Conservation (phyloP, 1,139 yeast species). For the Debaryomycetaceae sp. region DNA sequence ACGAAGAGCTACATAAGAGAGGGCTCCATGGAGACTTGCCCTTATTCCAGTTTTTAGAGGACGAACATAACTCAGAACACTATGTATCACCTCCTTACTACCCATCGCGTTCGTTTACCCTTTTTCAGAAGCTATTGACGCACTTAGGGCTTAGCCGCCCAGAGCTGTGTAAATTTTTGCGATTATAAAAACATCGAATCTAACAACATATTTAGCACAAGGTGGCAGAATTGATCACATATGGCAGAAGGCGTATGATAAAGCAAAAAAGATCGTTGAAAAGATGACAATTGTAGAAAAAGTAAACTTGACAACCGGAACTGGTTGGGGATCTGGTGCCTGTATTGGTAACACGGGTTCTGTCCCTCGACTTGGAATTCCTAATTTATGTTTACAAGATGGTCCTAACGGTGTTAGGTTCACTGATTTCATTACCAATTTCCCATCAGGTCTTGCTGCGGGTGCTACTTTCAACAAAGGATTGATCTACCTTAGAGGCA, state of each 20-base stretch:
- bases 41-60: constrained; percentile 23
- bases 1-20: constrained; percentile 19
- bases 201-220: constrained; percentile 19
- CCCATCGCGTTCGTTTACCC: constrained; percentile 33
- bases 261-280: constrained; percentile 50
- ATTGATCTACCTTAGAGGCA: constrained; percentile 51
- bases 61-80: constrained; percentile 6
- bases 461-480: constrained; percentile 58
- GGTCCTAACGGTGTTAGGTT: constrained; percentile 63
- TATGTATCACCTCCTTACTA: constrained; percentile 15
- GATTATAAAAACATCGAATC: constrained; percentile 1
- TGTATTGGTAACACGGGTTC: constrained; percentile 65
- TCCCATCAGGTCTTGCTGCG: constrained; percentile 58
- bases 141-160: constrained; percentile 1
- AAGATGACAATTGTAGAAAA: constrained; percentile 58
- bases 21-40: constrained; percentile 37
- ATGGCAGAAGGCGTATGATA: constrained; percentile 57
- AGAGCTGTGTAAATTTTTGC: background rate
- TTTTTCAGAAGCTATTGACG: background rate
- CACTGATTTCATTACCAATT: constrained; percentile 55
- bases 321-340: constrained; percentile 63
- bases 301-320: constrained; percentile 63
- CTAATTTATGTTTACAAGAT: constrained; percentile 60
- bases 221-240: constrained; percentile 43
- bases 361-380: constrained; percentile 54